phyloP scores from a whole-genome alignment of 768 basidiomycete genomes.

The Hericium rajendrae region DNA sequence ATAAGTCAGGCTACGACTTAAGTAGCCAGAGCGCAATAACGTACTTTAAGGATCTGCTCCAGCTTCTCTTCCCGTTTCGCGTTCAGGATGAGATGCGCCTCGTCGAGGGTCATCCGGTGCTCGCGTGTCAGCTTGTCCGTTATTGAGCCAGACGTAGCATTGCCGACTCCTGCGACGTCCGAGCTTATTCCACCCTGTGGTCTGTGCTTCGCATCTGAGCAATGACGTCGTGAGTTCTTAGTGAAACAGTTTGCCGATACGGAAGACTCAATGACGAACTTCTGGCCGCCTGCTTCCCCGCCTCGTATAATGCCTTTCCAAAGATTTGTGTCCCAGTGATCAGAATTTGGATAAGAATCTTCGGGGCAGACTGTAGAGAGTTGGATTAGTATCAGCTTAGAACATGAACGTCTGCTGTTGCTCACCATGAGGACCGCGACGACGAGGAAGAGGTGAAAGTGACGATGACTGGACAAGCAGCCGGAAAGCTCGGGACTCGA shows the following conservation, averaged over 20 bases:
- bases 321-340: slow-evolving; percentile 71
- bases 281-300: slow-evolving; percentile 84
- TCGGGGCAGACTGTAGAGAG: slow-evolving; percentile 60
- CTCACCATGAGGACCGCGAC: neutral
- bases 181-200: slow-evolving; percentile 61
- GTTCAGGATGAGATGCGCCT: slow-evolving; percentile 90
- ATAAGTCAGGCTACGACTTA: neutral
- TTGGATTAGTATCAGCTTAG: neutral
- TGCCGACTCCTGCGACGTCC: slow-evolving; percentile 64
- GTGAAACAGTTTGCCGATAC: neutral
- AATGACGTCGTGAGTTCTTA: neutral
- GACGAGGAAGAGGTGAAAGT: neutral
- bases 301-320: slow-evolving; percentile 86
- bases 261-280: slow-evolving; percentile 43
- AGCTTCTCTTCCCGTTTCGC: slow-evolving; percentile 61
- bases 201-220: slow-evolving; percentile 70
- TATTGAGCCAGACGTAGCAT: slow-evolving; percentile 63
- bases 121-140: slow-evolving; percentile 79
- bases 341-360: slow-evolving; percentile 68
- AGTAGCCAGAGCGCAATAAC: slow-evolving; percentile 9
- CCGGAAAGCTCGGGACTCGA: neutral
- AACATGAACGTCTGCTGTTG: neutral
- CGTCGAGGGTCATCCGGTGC: slow-evolving; percentile 90
- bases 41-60: slow-evolving; percentile 67
- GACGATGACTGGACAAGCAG: neutral